Percentiles rank a stretch among this genome's conserved stretches.
phyloP scores from a whole-genome alignment of 2,329 filamentous ascomycete species.

The Albophoma yamanashiensis region DNA sequence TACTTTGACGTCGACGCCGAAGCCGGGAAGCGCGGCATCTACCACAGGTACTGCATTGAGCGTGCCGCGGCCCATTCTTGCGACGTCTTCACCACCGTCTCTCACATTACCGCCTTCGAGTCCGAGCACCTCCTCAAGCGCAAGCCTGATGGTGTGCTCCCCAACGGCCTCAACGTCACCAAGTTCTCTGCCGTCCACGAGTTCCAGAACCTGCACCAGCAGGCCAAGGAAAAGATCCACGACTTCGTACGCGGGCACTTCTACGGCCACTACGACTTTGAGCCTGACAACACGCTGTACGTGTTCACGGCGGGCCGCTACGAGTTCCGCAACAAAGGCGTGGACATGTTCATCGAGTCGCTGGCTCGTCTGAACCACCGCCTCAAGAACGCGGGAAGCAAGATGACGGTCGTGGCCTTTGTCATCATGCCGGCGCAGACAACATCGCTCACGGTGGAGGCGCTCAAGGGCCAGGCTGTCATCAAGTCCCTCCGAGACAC shows the following conservation, averaged over 20 bases:
- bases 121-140: slow-evolving; percentile 95
- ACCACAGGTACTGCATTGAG: slow-evolving; percentile 97
- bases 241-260: slow-evolving; percentile 98
- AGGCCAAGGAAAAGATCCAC: slow-evolving; percentile 95
- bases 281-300: slow-evolving; percentile 92
- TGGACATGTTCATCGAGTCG: slow-evolving; percentile 99
- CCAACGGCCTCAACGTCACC: slow-evolving; percentile 91
- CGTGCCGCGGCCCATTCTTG: slow-evolving; percentile 82
- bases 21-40: slow-evolving; percentile 95
- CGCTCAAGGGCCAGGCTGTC: slow-evolving; percentile 91
- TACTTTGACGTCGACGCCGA: slow-evolving; percentile 94
- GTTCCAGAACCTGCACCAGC: slow-evolving; percentile 95
- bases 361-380: slow-evolving; percentile 89
- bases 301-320: slow-evolving; percentile 96
- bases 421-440: slow-evolving; percentile 99
- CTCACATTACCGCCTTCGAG: slow-evolving; percentile 96
- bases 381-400: slow-evolving; percentile 74
- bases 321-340: slow-evolving; percentile 96
- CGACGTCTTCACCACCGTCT: slow-evolving; percentile 98
- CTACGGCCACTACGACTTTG: slow-evolving; percentile 96
- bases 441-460: slow-evolving; percentile 87
- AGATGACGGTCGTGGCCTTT: slow-evolving; percentile 92
- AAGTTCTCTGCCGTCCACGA: slow-evolving; percentile 98
- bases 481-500: slow-evolving; percentile 95
- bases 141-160: slow-evolving; percentile 91